Conservation (phyloP, 108 stramenopile species). For the Nannochloropsis oceanica region DNA sequence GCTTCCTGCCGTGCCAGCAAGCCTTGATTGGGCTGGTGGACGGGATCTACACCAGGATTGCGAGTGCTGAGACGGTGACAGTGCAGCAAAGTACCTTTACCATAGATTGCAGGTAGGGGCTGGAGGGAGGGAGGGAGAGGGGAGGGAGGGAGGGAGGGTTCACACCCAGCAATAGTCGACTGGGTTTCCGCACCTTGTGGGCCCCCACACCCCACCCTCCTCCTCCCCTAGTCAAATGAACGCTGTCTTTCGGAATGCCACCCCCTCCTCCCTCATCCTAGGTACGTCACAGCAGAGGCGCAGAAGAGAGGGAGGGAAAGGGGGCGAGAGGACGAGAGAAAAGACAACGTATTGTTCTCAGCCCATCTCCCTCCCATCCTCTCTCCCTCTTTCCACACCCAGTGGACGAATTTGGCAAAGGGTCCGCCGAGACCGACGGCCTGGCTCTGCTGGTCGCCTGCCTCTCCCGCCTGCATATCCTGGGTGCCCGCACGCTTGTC, state of each 20-base stretch:
- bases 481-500: conserved; percentile 57
- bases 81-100: conserved; percentile 84
- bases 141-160: neutral
- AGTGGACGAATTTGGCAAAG: conserved; percentile 96
- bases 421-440: conserved; percentile 76
- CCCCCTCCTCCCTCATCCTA: conserved; percentile 60
- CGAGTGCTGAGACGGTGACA: conserved; percentile 70
- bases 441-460: conserved; percentile 72
- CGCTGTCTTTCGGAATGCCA: conserved; percentile 27
- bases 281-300: too few species aligned
- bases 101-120: conserved; percentile 72
- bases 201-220: neutral
- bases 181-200: neutral
- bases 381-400: too few species aligned
- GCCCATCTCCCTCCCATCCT: too few species aligned
- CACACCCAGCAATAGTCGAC: neutral
- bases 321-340: too few species aligned
- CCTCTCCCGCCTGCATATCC: conserved; percentile 46
- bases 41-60: conserved; percentile 68
- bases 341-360: too few species aligned
- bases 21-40: conserved; percentile 70
- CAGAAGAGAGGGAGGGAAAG: too few species aligned
- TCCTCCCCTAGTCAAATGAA: conserved; percentile 13
- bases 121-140: conserved; percentile 29
- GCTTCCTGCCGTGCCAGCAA: conserved; percentile 61